phyloP scores from a whole-genome alignment of 2,329 filamentous ascomycete genomes.

The Alternaria conjuncta region DNA sequence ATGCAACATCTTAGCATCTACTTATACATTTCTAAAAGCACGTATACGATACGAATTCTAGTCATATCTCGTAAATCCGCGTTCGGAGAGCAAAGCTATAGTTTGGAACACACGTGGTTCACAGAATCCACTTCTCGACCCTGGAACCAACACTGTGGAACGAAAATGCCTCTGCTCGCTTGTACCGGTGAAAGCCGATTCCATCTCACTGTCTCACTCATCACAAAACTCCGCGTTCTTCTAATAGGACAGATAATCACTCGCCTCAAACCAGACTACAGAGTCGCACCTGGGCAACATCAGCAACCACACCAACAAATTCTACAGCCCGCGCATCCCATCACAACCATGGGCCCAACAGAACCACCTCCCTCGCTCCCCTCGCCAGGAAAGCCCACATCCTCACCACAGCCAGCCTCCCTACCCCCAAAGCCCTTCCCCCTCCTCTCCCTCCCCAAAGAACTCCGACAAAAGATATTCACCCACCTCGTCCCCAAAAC shows the following conservation, averaged over 20 bases:
- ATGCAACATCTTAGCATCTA: background rate
- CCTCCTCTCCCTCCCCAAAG: slow-evolving; percentile 11
- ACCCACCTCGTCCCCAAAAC: background rate
- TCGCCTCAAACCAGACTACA: background rate
- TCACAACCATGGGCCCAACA: background rate
- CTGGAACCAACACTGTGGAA: background rate
- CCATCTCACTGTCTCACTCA: background rate
- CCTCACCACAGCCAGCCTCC: background rate
- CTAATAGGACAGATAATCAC: background rate
- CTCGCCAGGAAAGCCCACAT: background rate
- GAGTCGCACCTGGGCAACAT: background rate
- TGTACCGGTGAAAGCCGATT: background rate
- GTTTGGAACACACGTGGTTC: background rate
- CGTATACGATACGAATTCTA: background rate
- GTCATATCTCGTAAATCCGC: background rate
- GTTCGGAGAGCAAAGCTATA: background rate
- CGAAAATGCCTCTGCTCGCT: background rate
- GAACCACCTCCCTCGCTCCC: background rate
- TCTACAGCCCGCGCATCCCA: background rate
- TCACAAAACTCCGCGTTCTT: background rate
- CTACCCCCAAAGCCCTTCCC: background rate
- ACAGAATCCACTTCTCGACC: background rate
- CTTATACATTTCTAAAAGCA: background rate
- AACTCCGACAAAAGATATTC: slow-evolving; percentile 14
- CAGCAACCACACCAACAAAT: background rate